Conservation (phyloP, 208 protist genomes). For the Crithidia fasciculata region DNA sequence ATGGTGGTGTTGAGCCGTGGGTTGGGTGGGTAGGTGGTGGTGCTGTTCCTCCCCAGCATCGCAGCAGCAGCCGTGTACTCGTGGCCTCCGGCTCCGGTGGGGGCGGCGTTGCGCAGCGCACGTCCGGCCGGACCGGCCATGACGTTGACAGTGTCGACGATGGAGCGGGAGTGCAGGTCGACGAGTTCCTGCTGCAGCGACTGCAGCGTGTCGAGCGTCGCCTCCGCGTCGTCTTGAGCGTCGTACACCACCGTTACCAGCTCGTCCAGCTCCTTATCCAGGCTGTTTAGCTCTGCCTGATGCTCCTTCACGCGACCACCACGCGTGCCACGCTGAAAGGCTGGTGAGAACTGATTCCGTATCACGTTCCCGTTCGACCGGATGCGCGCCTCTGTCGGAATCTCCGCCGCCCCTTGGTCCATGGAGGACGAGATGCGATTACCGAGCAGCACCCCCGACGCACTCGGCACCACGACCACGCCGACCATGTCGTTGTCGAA, state of each 20-base stretch:
- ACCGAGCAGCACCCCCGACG: slow-evolving; percentile 57
- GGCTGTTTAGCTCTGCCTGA: slow-evolving; percentile 31
- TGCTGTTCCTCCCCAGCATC: background rate
- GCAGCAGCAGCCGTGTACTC: background rate
- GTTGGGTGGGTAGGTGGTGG: background rate
- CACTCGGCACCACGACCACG: slow-evolving; percentile 44
- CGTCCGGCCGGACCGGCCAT: slow-evolving; percentile 19
- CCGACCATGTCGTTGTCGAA: slow-evolving; percentile 80
- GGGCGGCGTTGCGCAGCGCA: slow-evolving; percentile 11
- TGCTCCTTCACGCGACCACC: slow-evolving; percentile 63
- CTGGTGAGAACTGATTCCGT: slow-evolving; percentile 89
- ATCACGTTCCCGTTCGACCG: slow-evolving; percentile 74
- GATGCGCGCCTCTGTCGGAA: slow-evolving; percentile 52
- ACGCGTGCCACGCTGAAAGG: slow-evolving; percentile 66
- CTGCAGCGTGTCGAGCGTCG: slow-evolving; percentile 11
- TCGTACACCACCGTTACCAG: slow-evolving; percentile 18
- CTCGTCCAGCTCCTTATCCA: slow-evolving; percentile 41
- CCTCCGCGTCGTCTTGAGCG: slow-evolving; percentile 19
- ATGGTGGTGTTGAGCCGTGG: background rate
- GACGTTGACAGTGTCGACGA: slow-evolving; percentile 1
- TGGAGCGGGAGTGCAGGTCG: slow-evolving; percentile 25
- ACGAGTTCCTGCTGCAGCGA: slow-evolving; percentile 28
- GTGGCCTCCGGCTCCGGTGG: background rate
- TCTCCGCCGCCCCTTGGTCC: slow-evolving; percentile 67
- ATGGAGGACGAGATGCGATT: slow-evolving; percentile 75